Evolutionary conservation across 179 eudicot genomes (phyloP).

Genomic region (Amaranthus tricolor): DNA sequence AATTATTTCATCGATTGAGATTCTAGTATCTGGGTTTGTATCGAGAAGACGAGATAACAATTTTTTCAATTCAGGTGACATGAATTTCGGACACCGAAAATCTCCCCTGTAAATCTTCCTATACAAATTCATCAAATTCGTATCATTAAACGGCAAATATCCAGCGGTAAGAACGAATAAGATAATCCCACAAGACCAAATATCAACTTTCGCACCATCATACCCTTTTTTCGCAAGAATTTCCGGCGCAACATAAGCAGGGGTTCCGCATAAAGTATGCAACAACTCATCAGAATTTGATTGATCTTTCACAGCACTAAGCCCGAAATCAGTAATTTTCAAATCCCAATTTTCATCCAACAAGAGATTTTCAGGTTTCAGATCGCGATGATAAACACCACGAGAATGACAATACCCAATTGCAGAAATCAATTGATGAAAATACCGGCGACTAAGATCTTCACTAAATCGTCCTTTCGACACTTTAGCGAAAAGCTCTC

Average conservation of each 20-base stretch:
- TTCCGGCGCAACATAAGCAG: conserved; percentile 51
- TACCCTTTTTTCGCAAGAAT: conserved; percentile 40
- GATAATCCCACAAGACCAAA: conserved; percentile 48
- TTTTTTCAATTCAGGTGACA: conserved; percentile 31
- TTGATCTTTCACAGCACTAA: conserved; percentile 33
- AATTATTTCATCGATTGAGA: conserved; percentile 31
- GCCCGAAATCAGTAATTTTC: conserved; percentile 39
- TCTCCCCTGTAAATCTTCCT: conserved; percentile 37
- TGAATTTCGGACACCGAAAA: conserved; percentile 34
- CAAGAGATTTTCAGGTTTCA: conserved; percentile 41
- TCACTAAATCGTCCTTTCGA: conserved; percentile 59
- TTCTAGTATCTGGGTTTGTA: conserved; percentile 34
- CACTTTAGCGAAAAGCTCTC: conserved; percentile 67
- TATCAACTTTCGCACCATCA: conserved; percentile 36
- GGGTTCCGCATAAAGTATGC: conserved; percentile 46
- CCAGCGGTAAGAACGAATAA: conserved; percentile 38
- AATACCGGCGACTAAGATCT: conserved; percentile 56
- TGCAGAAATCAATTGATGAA: conserved; percentile 76
- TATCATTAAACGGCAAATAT: conserved; percentile 39
- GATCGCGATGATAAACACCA: conserved; percentile 43
- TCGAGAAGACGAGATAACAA: conserved; percentile 32
- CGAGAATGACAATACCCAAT: conserved; percentile 65
- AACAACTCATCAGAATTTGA: conserved; percentile 26
- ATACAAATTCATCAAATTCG: conserved; percentile 39
- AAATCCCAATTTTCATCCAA: conserved; percentile 39